Evolutionary conservation across 2,329 filamentous ascomycete genomes (phyloP).

Genomic region (Botrytis pseudocinerea): DNA sequence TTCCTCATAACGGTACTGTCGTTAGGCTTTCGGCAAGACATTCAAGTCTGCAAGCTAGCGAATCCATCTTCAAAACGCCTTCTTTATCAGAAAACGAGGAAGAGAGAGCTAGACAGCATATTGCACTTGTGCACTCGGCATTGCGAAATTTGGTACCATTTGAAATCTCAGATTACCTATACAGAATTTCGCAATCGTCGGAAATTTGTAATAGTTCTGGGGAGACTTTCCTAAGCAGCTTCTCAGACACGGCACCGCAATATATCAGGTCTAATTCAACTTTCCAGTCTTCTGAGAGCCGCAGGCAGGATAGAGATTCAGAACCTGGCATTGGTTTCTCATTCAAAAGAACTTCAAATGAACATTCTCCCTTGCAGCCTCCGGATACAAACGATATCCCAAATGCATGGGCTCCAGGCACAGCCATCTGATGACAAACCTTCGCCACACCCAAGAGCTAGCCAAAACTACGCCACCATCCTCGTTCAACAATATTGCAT

Average conservation of each 20-base stretch:
- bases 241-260: not conserved
- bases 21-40: conserved; percentile 1
- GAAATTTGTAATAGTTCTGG: not conserved
- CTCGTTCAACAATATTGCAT: not conserved
- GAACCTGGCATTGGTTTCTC: not conserved
- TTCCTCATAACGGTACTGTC: conserved; percentile 13
- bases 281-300: not conserved
- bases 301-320: not conserved
- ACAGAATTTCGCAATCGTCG: conserved; percentile 5
- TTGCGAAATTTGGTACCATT: conserved; percentile 17
- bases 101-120: not conserved
- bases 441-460: not conserved
- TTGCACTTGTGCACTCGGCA: conserved; percentile 12
- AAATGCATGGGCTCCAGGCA: not conserved
- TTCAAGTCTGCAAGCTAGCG: conserved; percentile 17
- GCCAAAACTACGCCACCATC: not conserved
- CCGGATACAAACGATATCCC: not conserved
- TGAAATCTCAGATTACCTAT: conserved; percentile 20
- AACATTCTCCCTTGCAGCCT: not conserved
- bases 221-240: not conserved
- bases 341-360: not conserved
- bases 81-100: not conserved
- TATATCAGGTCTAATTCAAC: not conserved
- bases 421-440: not conserved
- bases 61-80: not conserved